These are phyloP conservation scores for Colletotrichum sp. DNA, from an alignment of 2,329 filamentous ascomycete genomes.

Conservation along the genomic window DNA sequence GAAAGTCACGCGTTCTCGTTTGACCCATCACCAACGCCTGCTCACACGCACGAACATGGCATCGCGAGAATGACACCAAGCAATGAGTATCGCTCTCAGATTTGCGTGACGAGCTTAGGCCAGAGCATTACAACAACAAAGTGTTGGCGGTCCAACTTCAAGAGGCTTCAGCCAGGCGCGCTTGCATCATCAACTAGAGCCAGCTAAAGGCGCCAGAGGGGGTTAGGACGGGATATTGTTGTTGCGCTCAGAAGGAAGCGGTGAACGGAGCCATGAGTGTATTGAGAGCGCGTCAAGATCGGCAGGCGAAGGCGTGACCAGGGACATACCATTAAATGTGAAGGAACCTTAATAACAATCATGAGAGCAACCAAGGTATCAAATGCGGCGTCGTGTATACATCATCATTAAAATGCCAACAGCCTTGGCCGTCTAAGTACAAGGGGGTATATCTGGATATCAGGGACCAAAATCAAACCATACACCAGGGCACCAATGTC, in stretches of 20 bases:
- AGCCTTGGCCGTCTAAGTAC: background rate
- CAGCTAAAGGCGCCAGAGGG: background rate
- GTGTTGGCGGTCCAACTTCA: background rate
- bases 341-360: background rate
- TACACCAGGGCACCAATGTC: background rate
- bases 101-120: background rate
- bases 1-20: background rate
- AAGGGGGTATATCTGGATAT: slow-evolving; percentile 10
- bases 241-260: background rate
- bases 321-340: background rate
- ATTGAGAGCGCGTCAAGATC: background rate
- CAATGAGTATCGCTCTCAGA: background rate
- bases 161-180: background rate
- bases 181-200: background rate
- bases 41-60: background rate
- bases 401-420: background rate
- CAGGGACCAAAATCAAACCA: background rate
- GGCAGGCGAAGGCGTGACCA: background rate
- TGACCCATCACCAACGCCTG: background rate
- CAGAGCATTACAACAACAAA: background rate
- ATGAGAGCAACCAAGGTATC: background rate
- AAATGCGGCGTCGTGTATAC: background rate
- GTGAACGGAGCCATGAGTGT: background rate
- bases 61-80: background rate
- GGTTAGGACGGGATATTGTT: background rate